Evolutionary conservation across 176 grass and related monocot genomes (phyloP), one percentile per base, ranked within the genome.

Genomic region (Neostapfia colusana): DNA sequence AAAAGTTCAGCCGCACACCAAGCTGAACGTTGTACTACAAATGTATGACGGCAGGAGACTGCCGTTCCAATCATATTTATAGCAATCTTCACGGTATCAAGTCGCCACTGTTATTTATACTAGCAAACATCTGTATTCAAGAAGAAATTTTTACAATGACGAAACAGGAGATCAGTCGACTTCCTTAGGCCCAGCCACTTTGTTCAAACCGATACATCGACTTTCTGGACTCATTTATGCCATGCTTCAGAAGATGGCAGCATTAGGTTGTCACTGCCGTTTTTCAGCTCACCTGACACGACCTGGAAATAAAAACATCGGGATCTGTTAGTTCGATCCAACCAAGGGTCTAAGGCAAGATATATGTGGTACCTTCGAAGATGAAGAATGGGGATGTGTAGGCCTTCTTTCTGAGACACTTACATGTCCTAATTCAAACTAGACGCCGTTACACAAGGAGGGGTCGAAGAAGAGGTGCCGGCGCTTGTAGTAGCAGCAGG

Each of bases 381-480:
- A 70, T 76, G 65, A 71, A 80, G 64, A 84, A 81, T 73, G 58
- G n/a, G 18, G 44, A 78, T 31, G 70, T 87, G 69, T 57, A 51
- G 67, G 77, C 58, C 84, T 81, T 81, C 54, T 84, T 53, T 67
- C 34, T 49, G 63, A 50, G 70, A 75, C 65, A 48, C 72, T 74
- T 81, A 51, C 24, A 58, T 67, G 67, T 28, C 51, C 77, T 91
- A 91, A 50, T 73, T 84, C 65, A 85, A 81, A 43, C 67, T 77
- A 26, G 89, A 82, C 15, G 72, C 56, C 23, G 84, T 76, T 20
- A 84, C 85, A 78, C 89, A 91, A 44, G 85, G 82, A 10, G 66
- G 20, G 8, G n/a, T n/a, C n/a, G n/a, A n/a, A n/a, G 85, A 69
- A 41, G 81, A 31, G 63, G 43, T 87, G 67, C 81, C 70, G 41